Conservation (phyloP, 192 early-diverging fungal genomes). For the Mycoemilia scoparia region DNA sequence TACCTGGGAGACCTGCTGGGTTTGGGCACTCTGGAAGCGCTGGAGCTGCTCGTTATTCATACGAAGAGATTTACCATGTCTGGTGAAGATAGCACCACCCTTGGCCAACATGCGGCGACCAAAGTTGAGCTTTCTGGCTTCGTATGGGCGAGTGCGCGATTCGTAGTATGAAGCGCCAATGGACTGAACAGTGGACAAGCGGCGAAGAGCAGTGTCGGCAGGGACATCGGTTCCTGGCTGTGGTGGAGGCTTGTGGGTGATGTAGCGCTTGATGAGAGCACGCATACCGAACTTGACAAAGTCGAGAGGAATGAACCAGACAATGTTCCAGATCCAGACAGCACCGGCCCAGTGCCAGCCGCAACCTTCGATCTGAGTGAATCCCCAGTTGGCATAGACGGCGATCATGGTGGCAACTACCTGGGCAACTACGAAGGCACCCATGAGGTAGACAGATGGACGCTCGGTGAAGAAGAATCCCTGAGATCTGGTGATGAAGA, state of each 20-base stretch:
- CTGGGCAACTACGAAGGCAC: constrained; percentile 53
- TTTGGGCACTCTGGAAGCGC: constrained; percentile 55
- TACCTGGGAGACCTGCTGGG: constrained; percentile 31
- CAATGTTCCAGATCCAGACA: constrained; percentile 63
- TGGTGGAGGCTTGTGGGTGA: constrained; percentile 7
- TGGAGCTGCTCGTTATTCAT: constrained; percentile 50
- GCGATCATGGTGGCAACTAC: constrained; percentile 62
- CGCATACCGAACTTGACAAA: constrained; percentile 61
- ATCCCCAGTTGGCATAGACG: constrained; percentile 65
- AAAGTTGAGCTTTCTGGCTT: constrained; percentile 34
- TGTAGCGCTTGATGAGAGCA: constrained; percentile 35
- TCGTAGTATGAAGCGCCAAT: constrained; percentile 38
- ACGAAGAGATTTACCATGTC: constrained; percentile 34
- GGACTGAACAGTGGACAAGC: constrained; percentile 40
- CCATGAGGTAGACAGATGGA: constrained; percentile 45
- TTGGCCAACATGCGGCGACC: constrained; percentile 23
- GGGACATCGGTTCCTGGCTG: constrained; percentile 15
- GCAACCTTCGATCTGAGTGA: constrained; percentile 48
- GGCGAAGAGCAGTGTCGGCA: constrained; percentile 32
- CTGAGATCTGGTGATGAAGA: constrained; percentile 58
- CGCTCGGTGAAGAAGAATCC: constrained; percentile 60
- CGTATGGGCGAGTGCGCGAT: constrained; percentile 33
- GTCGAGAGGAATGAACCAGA: constrained; percentile 62
- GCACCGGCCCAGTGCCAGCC: constrained; percentile 60
- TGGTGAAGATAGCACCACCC: constrained; percentile 18